Conservation (phyloP, 2,329 filamentous ascomycete genomes). For the Monilinia aucupariae region DNA sequence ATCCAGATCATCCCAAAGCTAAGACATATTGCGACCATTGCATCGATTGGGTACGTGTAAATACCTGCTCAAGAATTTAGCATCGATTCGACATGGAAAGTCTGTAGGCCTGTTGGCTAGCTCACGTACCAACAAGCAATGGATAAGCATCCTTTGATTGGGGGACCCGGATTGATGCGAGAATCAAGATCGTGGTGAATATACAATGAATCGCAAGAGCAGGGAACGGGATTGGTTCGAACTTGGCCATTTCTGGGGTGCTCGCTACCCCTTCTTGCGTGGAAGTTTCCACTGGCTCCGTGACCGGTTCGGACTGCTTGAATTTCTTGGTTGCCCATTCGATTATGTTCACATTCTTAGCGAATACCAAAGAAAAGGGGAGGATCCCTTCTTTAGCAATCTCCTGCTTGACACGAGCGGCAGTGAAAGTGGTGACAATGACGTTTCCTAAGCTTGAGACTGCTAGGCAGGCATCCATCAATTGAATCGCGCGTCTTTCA, state of each 20-base stretch:
- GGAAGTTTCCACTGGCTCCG: conserved; percentile 26
- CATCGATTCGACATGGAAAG: conserved; percentile 15
- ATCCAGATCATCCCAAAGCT: conserved; percentile 11
- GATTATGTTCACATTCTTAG: conserved; percentile 41
- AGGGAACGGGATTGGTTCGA: conserved; percentile 10
- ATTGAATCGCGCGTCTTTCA: conserved; percentile 24
- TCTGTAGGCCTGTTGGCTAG: neutral
- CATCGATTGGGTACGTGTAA: conserved; percentile 40
- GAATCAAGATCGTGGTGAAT: conserved; percentile 20
- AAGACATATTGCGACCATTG: conserved; percentile 31
- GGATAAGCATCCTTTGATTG: conserved; percentile 13
- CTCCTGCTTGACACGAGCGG: conserved; percentile 53
- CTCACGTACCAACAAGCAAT: conserved; percentile 11
- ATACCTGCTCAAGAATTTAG: conserved; percentile 31
- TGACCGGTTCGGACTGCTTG: neutral
- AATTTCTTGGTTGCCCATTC: conserved; percentile 30
- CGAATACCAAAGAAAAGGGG: conserved; percentile 36
- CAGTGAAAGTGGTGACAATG: conserved; percentile 52
- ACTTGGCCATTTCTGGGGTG: neutral
- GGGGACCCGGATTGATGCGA: conserved; percentile 14
- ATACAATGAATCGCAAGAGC: conserved; percentile 27
- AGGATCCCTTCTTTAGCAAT: conserved; percentile 55
- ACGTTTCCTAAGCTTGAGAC: conserved; percentile 45
- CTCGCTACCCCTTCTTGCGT: conserved; percentile 31
- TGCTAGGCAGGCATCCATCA: conserved; percentile 46